Percentiles rank a stretch among this genome's conserved stretches.
These are phyloP conservation scores for Lanmaoa pseudosensibilis DNA, from an alignment of 768 basidiomycete species.

Conservation along the genomic window DNA sequence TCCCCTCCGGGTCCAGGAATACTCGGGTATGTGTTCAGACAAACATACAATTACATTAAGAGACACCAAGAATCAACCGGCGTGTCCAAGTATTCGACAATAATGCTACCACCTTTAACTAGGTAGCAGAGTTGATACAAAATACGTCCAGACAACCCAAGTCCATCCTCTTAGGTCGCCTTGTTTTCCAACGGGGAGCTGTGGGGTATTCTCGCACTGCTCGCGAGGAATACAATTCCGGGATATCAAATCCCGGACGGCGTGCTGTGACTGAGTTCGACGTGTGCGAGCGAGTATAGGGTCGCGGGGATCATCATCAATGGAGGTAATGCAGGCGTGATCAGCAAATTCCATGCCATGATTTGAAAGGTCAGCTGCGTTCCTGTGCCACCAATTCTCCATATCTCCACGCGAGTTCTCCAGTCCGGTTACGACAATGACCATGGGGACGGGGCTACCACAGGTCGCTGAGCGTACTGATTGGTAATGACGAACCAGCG, in stretches of 20 bases:
- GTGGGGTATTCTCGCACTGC: background rate
- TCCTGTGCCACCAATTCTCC: constrained; percentile 38
- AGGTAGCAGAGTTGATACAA: constrained; percentile 11
- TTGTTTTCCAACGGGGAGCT: background rate
- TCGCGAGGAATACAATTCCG: constrained; percentile 16
- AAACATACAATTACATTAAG: background rate
- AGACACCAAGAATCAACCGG: background rate
- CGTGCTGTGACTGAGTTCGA: constrained; percentile 24
- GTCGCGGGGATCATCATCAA: constrained; percentile 25
- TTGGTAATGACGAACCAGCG: constrained; percentile 39
- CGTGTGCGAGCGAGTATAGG: constrained; percentile 12
- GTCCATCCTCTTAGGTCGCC: constrained; percentile 7
- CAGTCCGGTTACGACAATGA: constrained; percentile 41
- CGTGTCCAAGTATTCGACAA: background rate
- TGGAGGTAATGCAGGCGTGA: constrained; percentile 36
- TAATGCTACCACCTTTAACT: background rate
- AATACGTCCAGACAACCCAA: constrained; percentile 14
- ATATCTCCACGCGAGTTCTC: constrained; percentile 35
- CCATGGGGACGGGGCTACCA: constrained; percentile 33
- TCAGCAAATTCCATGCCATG: constrained; percentile 29
- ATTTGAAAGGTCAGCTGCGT: constrained; percentile 17
- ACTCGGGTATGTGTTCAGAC: background rate
- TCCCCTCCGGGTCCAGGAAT: background rate
- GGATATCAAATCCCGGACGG: constrained; percentile 25
- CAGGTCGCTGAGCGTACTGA: constrained; percentile 34